Percentiles rank a stretch among this genome's conserved stretches.
Evolutionary conservation across 345 rosid genomes (phyloP).

Genomic region (Noccaea bulbosa): DNA sequence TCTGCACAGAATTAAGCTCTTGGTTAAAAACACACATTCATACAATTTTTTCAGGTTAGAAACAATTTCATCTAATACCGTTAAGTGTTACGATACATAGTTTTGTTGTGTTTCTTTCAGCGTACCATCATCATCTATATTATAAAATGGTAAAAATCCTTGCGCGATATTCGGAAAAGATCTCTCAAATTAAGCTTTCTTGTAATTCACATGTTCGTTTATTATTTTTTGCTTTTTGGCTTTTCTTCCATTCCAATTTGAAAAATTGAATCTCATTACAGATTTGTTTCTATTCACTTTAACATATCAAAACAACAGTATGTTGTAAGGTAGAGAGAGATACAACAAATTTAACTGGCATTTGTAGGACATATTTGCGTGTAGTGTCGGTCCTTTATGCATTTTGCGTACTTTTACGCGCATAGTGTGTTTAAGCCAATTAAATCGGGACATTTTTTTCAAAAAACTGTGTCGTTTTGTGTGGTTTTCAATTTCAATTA

Average conservation of each 20-base stretch:
- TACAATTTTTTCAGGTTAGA: conserved; percentile 7
- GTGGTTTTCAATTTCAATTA: background rate
- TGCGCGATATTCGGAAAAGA: conserved; percentile 6
- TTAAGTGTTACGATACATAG: background rate
- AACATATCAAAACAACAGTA: background rate
- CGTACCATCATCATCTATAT: background rate
- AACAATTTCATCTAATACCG: background rate
- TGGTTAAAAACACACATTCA: background rate
- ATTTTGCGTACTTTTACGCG: conserved; percentile 22
- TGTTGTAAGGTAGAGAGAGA: background rate
- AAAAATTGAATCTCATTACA: background rate
- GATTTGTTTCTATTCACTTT: background rate
- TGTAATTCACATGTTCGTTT: background rate
- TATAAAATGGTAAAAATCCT: background rate
- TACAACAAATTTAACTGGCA: conserved; percentile 24
- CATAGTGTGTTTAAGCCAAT: conserved; percentile 9
- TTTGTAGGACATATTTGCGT: background rate
- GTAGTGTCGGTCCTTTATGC: conserved; percentile 17
- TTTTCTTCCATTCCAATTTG: background rate
- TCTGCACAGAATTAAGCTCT: background rate
- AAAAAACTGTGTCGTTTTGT: conserved; percentile 1
- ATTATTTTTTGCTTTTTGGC: no score
- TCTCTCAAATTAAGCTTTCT: background rate
- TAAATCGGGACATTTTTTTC: background rate
- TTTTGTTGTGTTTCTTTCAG: background rate